Base-by-base conservation (phyloP, 306 rosid species). In the Rubus idaeus region DNA sequence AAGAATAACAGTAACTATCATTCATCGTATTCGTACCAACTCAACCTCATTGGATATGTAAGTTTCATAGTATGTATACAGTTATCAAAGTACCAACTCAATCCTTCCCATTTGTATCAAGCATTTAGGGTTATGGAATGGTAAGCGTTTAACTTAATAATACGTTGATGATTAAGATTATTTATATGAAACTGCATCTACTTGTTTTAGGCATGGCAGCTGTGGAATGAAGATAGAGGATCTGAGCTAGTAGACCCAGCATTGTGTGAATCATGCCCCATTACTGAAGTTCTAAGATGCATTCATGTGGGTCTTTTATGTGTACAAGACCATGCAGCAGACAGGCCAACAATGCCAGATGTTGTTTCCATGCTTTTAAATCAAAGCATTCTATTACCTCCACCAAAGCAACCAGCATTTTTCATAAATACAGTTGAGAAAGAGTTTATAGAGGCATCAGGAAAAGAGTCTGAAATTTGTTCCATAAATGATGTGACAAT, bases 231-330 rank as follows among this genome's bases (percentile, higher is more conserved):
- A 45, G 82, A 74, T 0, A 77, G 75, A 77, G 76, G 77, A n/a
- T 44, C 57, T 8, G 82, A 79, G 76, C 41, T 81, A 23, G 71
- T 62, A 14, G 86, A 88, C 23, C 21, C 78, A 6, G 2, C 61
- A 8, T 46, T 76, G 21, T 65, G 39, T 20, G 87, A 73, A 40
- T 47, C 77, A 10, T 21, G 53, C 52, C 53, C 7, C 8, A 13
- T 10, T 1, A 13, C 56, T 35, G 80, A 79, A 62, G 81, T 77
- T 51, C 20, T 61, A 18, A 85, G 77, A 62, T 72, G 80, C 73
- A 79, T 88, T 18, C 91, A 83, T 8, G 60, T 85, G 44, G 76
- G 89, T 17, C 86, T 88, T 16, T 68, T 80, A 13, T 85, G 89
- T 1, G 83, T 81, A 14, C 91, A 88, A 83, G 81, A 85, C 21